phyloP scores from a whole-genome alignment of 495 filamentous ascomycete species.

The Xylaria telfairii region DNA sequence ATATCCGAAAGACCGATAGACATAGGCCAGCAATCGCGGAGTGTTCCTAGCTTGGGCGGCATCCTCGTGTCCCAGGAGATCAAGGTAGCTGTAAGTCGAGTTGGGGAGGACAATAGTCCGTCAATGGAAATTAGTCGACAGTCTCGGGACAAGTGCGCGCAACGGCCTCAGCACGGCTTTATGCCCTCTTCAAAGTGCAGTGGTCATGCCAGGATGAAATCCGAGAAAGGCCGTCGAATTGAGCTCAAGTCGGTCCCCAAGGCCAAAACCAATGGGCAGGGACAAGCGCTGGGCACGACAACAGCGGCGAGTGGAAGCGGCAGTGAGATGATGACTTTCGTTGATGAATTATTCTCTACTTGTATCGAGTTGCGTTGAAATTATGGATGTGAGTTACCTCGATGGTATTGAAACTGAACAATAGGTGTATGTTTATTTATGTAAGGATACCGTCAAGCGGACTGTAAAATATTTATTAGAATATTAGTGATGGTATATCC shows the following conservation, averaged over 20 bases:
- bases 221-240: constrained; percentile 26
- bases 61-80: constrained; percentile 63
- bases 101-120: constrained; percentile 25
- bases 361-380: constrained; percentile 35
- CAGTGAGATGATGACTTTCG: constrained; percentile 45
- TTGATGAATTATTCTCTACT: constrained; percentile 46
- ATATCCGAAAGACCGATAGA: not conserved
- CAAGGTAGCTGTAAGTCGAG: constrained; percentile 53
- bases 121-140: not conserved
- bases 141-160: not conserved
- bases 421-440: not conserved
- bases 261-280: not conserved
- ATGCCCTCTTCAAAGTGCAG: not conserved
- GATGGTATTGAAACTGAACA: not conserved
- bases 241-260: constrained; percentile 22
- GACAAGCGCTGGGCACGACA: constrained; percentile 1
- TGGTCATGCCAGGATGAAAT: constrained; percentile 21
- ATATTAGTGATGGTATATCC: not conserved
- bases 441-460: not conserved
- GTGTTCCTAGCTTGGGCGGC: constrained; percentile 42
- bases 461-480: constrained; percentile 11
- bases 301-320: constrained; percentile 20
- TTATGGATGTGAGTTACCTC: not conserved
- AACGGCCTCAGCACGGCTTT: not conserved
- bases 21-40: not conserved